Evolutionary conservation across 768 basidiomycete species (phyloP).

Genomic region (Podaxis sp.): DNA sequence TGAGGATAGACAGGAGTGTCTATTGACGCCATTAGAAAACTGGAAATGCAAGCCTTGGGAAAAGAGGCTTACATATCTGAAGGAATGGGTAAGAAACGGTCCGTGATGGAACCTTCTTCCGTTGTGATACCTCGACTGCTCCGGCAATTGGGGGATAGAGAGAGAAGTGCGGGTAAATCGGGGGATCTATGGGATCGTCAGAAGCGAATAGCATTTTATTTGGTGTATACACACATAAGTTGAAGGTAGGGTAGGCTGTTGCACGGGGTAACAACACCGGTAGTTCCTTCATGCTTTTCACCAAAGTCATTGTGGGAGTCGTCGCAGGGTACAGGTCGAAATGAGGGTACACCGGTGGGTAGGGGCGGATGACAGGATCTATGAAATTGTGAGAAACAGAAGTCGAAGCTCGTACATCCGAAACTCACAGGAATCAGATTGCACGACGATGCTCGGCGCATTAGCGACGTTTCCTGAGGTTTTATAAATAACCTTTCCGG

Average conservation of each 20-base stretch:
- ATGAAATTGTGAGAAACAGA: neutral
- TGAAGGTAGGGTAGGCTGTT: conserved; percentile 14
- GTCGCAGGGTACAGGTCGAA: conserved; percentile 25
- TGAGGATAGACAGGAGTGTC: conserved; percentile 11
- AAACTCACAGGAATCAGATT: neutral
- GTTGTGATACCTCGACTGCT: neutral
- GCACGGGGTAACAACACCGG: neutral
- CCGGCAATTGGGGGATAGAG: conserved; percentile 31
- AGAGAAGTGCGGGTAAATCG: conserved; percentile 40
- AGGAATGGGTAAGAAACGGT: conserved; percentile 3
- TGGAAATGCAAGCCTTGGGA: neutral
- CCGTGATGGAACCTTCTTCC: neutral
- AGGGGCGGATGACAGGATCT: conserved; percentile 21
- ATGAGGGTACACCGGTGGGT: conserved; percentile 22
- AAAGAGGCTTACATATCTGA: conserved; percentile 1
- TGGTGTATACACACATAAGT: conserved; percentile 12
- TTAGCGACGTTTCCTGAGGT: neutral
- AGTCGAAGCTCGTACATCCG: neutral
- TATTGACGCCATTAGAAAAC: neutral
- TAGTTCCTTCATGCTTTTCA: neutral
- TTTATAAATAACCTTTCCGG: neutral
- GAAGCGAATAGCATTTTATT: neutral
- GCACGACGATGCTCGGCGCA: neutral
- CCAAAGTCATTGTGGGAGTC: neutral
- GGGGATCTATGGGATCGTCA: conserved; percentile 29